phyloP scores from a whole-genome alignment of 345 rosid genomes.

The sweet orange (Citrus sinensis) region DNA sequence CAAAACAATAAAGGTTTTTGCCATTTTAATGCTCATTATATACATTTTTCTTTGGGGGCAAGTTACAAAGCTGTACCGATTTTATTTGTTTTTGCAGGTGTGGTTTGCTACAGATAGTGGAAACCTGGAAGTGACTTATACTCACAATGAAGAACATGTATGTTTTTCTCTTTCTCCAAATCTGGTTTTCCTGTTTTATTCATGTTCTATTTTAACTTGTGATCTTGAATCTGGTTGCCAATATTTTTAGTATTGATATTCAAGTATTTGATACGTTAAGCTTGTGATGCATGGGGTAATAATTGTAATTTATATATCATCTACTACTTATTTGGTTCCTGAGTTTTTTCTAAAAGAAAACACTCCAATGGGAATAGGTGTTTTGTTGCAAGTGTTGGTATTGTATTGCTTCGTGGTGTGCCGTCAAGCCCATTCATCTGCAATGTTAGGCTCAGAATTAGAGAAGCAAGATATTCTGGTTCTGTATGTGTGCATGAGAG shows the following conservation, averaged over 20 bases:
- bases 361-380: too few species aligned
- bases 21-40: background rate
- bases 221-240: background rate
- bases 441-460: background rate
- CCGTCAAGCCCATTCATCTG: background rate
- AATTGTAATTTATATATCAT: background rate
- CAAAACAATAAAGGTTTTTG: conserved; percentile 72
- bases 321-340: background rate
- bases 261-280: background rate
- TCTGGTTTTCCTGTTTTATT: conserved; percentile 2
- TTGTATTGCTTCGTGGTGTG: background rate
- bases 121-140: conserved; percentile 83
- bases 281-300: background rate
- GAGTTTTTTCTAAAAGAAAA: background rate
- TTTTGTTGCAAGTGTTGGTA: background rate
- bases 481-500: background rate
- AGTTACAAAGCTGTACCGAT: background rate
- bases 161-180: conserved; percentile 14
- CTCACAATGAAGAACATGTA: conserved; percentile 92
- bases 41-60: background rate
- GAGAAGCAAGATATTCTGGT: background rate
- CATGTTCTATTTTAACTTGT: background rate
- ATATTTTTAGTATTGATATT: background rate
- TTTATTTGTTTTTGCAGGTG: conserved; percentile 43
- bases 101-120: conserved; percentile 96